Evolutionary conservation across 2,329 filamentous ascomycete species (phyloP).

Genomic region (Aschersonia sp.): DNA sequence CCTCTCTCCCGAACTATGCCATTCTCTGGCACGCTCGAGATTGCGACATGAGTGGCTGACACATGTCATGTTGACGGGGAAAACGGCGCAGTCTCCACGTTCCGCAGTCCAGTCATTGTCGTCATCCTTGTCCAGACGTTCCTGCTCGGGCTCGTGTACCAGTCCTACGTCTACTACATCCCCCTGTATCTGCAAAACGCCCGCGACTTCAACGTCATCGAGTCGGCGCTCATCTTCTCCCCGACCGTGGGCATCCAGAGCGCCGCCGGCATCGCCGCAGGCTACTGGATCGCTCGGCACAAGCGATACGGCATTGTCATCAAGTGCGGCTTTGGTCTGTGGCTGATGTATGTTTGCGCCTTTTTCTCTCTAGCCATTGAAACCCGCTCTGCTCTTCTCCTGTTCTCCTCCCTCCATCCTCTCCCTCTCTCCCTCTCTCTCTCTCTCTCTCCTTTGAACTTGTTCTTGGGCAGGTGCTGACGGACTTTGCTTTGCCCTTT

Average conservation of each 20-base stretch:
- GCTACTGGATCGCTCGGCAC: conserved; percentile 40
- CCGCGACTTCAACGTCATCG: conserved; percentile 15
- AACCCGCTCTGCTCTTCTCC: neutral
- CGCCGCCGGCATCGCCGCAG: conserved; percentile 29
- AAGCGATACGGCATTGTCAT: conserved; percentile 47
- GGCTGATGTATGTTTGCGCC: conserved; percentile 15
- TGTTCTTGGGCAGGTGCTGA: neutral
- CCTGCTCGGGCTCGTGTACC: conserved; percentile 44
- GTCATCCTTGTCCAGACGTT: conserved; percentile 44
- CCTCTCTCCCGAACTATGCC: too few relatives aligned
- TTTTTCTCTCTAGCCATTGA: neutral
- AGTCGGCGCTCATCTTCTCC: conserved; percentile 36
- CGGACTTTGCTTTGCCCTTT: neutral
- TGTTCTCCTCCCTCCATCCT: neutral
- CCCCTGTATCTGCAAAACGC: conserved; percentile 49
- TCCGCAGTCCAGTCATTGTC: conserved; percentile 35
- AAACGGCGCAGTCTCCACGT: conserved; percentile 28
- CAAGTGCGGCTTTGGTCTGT: conserved; percentile 23
- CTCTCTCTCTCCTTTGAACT: neutral
- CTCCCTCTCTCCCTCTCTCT: too few relatives aligned
- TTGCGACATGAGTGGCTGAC: neutral
- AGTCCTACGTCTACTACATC: conserved; percentile 44
- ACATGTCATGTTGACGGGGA: neutral
- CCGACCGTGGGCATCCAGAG: conserved; percentile 34
- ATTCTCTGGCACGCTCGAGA: too few relatives aligned